These are phyloP conservation scores for Meripilus lineatus DNA, from an alignment of 1,284 basidiomycete species.

Conservation along the genomic window DNA sequence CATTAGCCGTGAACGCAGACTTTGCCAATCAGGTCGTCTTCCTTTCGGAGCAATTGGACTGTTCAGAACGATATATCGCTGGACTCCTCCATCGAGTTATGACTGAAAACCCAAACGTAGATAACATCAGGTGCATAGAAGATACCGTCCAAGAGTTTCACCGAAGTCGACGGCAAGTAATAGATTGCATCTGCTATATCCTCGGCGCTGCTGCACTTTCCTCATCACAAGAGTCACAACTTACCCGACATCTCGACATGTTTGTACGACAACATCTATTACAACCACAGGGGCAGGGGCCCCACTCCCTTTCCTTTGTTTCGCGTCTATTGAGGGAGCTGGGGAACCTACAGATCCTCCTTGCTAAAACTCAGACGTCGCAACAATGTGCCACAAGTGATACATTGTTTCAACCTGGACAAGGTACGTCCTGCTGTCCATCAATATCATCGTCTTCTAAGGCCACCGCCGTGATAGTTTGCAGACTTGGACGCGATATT, in stretches of 20 bases:
- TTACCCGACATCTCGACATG: constrained; percentile 44
- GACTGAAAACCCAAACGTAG: constrained; percentile 58
- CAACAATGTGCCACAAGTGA: constrained; percentile 60
- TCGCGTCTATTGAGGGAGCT: constrained; percentile 59
- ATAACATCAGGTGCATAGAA: constrained; percentile 53
- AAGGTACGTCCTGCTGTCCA: constrained; percentile 39
- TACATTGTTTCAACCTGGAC: constrained; percentile 48
- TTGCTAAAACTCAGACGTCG: constrained; percentile 51
- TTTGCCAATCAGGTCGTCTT: constrained; percentile 73
- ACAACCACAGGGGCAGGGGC: constrained; percentile 27
- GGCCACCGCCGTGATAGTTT: constrained; percentile 2
- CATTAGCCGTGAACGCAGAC: constrained; percentile 63
- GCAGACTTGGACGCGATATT: constrained; percentile 56
- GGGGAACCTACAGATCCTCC: constrained; percentile 47
- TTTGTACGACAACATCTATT: constrained; percentile 51
- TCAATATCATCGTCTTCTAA: background rate
- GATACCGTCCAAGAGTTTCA: constrained; percentile 64
- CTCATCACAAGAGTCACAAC: constrained; percentile 33
- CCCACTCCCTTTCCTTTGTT: constrained; percentile 35
- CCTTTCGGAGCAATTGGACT: constrained; percentile 70
- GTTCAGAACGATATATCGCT: constrained; percentile 73
- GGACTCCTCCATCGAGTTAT: constrained; percentile 63
- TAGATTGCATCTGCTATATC: constrained; percentile 57
- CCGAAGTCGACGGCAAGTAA: constrained; percentile 57
- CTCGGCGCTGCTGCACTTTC: constrained; percentile 41